Conservation (phyloP, 495 filamentous ascomycete species). For the Talaromyces stipitatus region DNA sequence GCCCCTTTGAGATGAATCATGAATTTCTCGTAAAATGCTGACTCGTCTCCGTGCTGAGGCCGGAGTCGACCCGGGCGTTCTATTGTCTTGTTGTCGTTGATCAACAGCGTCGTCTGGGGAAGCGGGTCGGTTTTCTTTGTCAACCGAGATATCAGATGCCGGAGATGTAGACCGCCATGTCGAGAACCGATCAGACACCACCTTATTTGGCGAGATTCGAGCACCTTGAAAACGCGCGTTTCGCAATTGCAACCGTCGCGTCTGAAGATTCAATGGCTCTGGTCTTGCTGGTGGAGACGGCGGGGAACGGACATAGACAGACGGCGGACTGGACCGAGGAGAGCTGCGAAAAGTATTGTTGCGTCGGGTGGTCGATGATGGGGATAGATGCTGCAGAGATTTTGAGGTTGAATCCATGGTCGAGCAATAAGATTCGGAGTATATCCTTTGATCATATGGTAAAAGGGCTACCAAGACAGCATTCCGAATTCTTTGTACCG, state of each 20-base stretch:
- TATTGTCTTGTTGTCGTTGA: not conserved
- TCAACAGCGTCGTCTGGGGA: not conserved
- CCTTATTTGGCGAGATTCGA: conserved; percentile 15
- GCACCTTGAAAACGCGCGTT: conserved; percentile 25
- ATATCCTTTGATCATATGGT: not conserved
- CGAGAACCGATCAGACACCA: conserved; percentile 6
- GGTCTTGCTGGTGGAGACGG: conserved; percentile 6
- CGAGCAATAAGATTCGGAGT: not conserved
- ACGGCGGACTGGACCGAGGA: conserved; percentile 1
- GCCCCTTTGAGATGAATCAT: conserved; percentile 15
- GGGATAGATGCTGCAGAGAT: not conserved
- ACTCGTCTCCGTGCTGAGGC: conserved; percentile 9
- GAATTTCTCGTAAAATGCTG: conserved; percentile 23
- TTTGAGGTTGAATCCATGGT: not conserved
- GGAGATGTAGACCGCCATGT: conserved; percentile 5
- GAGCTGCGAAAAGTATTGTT: not conserved
- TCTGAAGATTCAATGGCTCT: conserved; percentile 17
- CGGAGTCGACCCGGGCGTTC: not conserved
- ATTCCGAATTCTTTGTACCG: not conserved
- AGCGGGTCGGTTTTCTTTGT: conserved; percentile 8
- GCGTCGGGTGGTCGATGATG: not conserved
- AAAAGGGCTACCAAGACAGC: not conserved
- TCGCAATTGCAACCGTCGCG: conserved; percentile 21
- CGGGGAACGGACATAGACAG: conserved; percentile 1
- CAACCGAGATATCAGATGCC: conserved; percentile 2